phyloP scores from a whole-genome alignment of 345 rosid species.

The Aethionema arabicum region DNA sequence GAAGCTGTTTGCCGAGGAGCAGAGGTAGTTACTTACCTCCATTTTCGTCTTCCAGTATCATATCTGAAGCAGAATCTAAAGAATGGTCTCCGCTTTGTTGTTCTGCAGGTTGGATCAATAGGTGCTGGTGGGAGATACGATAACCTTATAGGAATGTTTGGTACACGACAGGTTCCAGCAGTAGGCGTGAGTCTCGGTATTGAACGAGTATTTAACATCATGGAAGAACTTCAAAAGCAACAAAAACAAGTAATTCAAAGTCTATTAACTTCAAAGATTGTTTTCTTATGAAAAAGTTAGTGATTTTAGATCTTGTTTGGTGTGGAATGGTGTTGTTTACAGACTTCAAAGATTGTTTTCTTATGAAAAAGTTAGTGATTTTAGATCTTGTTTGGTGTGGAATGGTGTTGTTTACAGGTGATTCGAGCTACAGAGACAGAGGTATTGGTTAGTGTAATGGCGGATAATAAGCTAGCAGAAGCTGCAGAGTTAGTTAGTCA shows the following conservation, averaged over 20 bases:
- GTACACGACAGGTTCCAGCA: constrained; percentile 84
- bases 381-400: too few species aligned
- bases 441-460: constrained; percentile 56
- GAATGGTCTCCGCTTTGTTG: background rate
- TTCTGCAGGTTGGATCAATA: constrained; percentile 81
- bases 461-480: constrained; percentile 51
- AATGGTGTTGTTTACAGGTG: constrained; percentile 47
- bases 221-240: constrained; percentile 72
- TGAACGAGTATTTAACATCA: constrained; percentile 80
- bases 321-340: too few species aligned
- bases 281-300: background rate
- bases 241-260: constrained; percentile 61
- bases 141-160: constrained; percentile 86
- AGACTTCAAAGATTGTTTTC: constrained; percentile 33
- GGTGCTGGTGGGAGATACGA: constrained; percentile 97
- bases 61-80: too few species aligned
- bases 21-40: constrained; percentile 46
- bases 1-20: constrained; percentile 87
- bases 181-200: constrained; percentile 96
- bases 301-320: background rate
- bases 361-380: background rate
- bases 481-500: constrained; percentile 66
- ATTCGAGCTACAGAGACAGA: constrained; percentile 76
- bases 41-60: too few species aligned
- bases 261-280: background rate